Evolutionary conservation across 169 alveolate species (phyloP).

Genomic region (Babesia sp.): DNA sequence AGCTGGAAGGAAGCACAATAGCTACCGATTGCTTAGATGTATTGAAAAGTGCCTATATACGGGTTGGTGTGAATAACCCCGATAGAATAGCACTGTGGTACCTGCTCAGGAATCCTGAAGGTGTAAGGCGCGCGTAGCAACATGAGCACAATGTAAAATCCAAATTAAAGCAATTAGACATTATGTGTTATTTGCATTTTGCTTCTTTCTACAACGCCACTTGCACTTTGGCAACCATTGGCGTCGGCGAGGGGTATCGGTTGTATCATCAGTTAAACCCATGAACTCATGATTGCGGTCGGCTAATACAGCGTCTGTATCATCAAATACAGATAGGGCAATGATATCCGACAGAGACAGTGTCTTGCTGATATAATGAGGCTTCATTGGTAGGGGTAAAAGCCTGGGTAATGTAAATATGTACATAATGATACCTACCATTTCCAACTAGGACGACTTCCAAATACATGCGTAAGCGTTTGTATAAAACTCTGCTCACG

Average conservation of each 20-base stretch:
- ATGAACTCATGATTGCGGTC: conserved; percentile 30
- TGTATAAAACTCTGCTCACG: conserved; percentile 16
- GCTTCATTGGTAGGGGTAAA: conserved; percentile 21
- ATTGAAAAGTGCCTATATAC: too few species aligned
- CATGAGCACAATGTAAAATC: not conserved
- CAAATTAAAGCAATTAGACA: not conserved
- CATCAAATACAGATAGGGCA: conserved; percentile 31
- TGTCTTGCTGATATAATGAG: not conserved
- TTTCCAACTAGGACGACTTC: conserved; percentile 9
- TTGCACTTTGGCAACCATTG: not conserved
- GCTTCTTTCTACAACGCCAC: not conserved
- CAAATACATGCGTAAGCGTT: conserved; percentile 23
- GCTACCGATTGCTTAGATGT: not conserved
- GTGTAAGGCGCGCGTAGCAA: conserved; percentile 14
- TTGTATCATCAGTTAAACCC: not conserved
- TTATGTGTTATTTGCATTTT: not conserved
- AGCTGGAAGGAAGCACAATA: not conserved
- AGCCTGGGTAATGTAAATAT: conserved; percentile 9
- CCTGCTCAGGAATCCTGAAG: conserved; percentile 1
- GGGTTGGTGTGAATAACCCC: too few species aligned
- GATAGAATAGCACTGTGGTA: too few species aligned
- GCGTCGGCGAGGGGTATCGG: not conserved
- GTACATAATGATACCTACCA: conserved; percentile 5
- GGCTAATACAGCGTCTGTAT: not conserved
- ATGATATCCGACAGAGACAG: conserved; percentile 24